Conservation (phyloP, 73 alveolate genomes). For the Paramecium pentaurelia region DNA sequence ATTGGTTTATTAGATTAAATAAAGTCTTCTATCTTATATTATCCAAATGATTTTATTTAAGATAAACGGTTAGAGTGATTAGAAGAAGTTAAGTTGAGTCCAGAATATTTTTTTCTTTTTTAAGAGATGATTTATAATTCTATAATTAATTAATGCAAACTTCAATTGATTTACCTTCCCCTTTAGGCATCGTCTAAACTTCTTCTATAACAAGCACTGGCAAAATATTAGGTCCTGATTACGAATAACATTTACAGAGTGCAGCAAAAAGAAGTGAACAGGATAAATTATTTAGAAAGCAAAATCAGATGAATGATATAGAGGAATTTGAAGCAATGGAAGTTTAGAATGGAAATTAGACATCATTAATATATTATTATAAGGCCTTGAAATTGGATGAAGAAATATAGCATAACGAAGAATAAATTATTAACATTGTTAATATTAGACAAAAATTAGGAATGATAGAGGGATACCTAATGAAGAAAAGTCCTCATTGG, state of each 20-base stretch:
- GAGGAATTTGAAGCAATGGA: slow-evolving; percentile 19
- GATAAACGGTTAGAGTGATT: not conserved
- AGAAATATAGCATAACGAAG: not conserved
- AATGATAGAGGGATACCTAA: not conserved
- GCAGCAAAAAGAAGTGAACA: slow-evolving; percentile 7
- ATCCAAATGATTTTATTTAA: slow-evolving; percentile 48
- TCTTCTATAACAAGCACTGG: not conserved
- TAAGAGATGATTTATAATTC: not conserved
- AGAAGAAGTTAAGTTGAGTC: not conserved
- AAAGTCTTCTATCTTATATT: slow-evolving; percentile 58
- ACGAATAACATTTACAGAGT: not conserved
- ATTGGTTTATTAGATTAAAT: slow-evolving; percentile 65
- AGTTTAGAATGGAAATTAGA: not conserved
- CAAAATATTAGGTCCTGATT: not conserved
- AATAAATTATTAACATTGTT: not conserved
- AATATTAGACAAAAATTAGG: not conserved
- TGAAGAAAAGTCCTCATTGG: slow-evolving; percentile 48
- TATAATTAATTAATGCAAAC: not conserved
- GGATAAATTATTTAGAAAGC: not conserved
- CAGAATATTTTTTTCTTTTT: not conserved
- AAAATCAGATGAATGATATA: not conserved
- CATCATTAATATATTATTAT: not conserved
- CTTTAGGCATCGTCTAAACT: not conserved
- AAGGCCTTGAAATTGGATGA: not conserved
- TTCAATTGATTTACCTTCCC: not conserved